phyloP scores from a whole-genome alignment of 306 rosid species.

The Fagus crenata region DNA sequence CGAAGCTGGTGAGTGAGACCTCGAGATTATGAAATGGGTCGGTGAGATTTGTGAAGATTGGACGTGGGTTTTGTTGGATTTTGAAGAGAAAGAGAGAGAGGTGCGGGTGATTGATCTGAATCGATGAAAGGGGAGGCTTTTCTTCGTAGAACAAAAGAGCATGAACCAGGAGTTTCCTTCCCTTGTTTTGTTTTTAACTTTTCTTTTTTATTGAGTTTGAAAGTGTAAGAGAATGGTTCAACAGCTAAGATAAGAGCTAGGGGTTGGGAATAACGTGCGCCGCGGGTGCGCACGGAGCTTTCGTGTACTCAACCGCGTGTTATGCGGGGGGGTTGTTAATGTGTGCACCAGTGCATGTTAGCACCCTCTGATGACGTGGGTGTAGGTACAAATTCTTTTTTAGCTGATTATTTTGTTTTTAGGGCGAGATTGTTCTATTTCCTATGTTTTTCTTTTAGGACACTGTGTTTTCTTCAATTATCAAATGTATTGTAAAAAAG shows the following conservation, averaged over 20 bases:
- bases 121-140: slow-evolving; percentile 46
- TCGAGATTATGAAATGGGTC: slow-evolving; percentile 48
- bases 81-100: slow-evolving; percentile 30
- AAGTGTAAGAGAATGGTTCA: slow-evolving; percentile 26
- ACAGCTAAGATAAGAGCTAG: slow-evolving; percentile 20
- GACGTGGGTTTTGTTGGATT: slow-evolving; percentile 70
- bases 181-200: neutral
- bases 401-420: too few species aligned
- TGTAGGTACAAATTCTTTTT: neutral
- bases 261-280: slow-evolving; percentile 47
- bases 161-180: slow-evolving; percentile 54
- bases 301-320: slow-evolving; percentile 37
- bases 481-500: neutral
- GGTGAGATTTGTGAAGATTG: slow-evolving; percentile 46
- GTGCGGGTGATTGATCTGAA: slow-evolving; percentile 58
- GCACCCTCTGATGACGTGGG: neutral
- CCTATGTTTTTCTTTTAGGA: too few species aligned
- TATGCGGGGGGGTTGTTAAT: neutral
- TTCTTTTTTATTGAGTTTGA: neutral
- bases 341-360: slow-evolving; percentile 30
- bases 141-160: slow-evolving; percentile 57
- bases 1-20: slow-evolving; percentile 20
- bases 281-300: slow-evolving; percentile 33
- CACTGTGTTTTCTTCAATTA: neutral
- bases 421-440: too few species aligned